These are phyloP conservation scores for Boletus tylopilopsis DNA, from an alignment of 768 basidiomycete genomes.

Conservation along the genomic window DNA sequence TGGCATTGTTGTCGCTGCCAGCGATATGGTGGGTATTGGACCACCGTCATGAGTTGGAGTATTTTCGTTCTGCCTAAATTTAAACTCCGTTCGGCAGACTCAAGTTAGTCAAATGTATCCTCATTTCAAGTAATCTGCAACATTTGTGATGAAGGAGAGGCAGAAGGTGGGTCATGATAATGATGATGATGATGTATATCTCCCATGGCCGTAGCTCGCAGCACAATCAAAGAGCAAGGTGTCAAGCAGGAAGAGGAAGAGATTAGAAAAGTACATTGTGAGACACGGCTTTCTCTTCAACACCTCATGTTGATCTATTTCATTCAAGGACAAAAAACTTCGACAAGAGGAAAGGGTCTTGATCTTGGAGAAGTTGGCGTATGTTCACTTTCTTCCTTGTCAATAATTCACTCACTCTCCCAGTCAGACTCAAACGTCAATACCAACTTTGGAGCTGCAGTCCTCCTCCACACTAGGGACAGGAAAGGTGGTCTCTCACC, in stretches of 20 bases:
- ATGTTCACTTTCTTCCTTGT: constrained; percentile 24
- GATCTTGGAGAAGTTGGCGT: constrained; percentile 83
- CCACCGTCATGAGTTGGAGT: too few relatives aligned
- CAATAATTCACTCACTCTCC: constrained; percentile 14
- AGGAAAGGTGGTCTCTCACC: constrained; percentile 57
- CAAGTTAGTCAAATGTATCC: too few relatives aligned
- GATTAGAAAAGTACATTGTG: constrained; percentile 91
- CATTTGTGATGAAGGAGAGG: constrained; percentile 53
- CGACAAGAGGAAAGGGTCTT: constrained; percentile 81
- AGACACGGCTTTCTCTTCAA: constrained; percentile 22
- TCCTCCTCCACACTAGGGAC: constrained; percentile 85
- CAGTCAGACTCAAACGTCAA: constrained; percentile 75
- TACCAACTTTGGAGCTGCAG: constrained; percentile 58
- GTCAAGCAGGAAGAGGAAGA: constrained; percentile 81
- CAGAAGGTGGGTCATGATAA: constrained; percentile 48
- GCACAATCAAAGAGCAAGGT: constrained; percentile 65
- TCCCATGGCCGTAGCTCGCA: constrained; percentile 21
- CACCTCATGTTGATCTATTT: not conserved
- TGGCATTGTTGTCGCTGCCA: too few relatives aligned
- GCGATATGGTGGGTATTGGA: too few relatives aligned
- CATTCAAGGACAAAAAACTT: constrained; percentile 77
- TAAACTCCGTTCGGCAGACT: too few relatives aligned
- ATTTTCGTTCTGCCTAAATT: too few relatives aligned
- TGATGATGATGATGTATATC: not conserved
- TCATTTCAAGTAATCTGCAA: too few relatives aligned